phyloP scores from a whole-genome alignment of 768 basidiomycete genomes.

The Sarcomyxa edulis region DNA sequence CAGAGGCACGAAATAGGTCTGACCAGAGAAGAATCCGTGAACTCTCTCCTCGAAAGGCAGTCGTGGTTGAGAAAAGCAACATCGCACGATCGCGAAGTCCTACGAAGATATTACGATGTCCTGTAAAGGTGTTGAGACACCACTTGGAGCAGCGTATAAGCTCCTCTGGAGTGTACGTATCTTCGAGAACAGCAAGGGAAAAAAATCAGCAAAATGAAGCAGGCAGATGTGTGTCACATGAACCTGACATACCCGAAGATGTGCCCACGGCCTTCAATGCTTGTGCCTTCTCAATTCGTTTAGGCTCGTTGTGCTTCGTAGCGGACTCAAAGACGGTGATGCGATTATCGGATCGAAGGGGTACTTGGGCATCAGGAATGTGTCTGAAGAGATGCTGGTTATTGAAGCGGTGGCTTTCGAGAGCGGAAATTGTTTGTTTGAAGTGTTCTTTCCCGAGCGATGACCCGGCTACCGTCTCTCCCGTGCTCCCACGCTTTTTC shows the following conservation, averaged over 20 bases:
- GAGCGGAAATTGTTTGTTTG: constrained; percentile 21
- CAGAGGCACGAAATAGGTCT: constrained; percentile 14
- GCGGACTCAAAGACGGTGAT: constrained; percentile 14
- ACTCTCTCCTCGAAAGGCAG: constrained; percentile 24
- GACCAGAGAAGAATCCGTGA: constrained; percentile 17
- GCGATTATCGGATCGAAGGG: constrained; percentile 14
- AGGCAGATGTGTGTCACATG: too few relatives aligned
- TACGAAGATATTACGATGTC: constrained; percentile 7
- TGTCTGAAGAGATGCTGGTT: constrained; percentile 15
- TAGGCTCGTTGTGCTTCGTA: constrained; percentile 13
- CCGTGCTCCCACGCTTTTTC: constrained; percentile 12
- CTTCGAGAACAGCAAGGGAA: too few relatives aligned
- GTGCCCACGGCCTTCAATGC: constrained; percentile 17
- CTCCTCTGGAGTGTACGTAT: constrained; percentile 19
- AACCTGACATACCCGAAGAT: constrained; percentile 7
- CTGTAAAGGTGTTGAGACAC: too few relatives aligned
- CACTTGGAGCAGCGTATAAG: constrained; percentile 16
- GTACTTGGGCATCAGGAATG: constrained; percentile 12
- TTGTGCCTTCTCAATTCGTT: constrained; percentile 12
- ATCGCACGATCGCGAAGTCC: constrained; percentile 22
- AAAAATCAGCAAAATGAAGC: too few relatives aligned
- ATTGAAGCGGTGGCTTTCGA: constrained; percentile 16
- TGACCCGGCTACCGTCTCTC: constrained; percentile 14
- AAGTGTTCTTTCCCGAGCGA: constrained; percentile 19
- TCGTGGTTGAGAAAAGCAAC: constrained; percentile 19